Percentiles rank a stretch among this genome's conserved stretches.
Conservation (phyloP, 371 early-diverging fungal species). For the Mucor piriformis region DNA sequence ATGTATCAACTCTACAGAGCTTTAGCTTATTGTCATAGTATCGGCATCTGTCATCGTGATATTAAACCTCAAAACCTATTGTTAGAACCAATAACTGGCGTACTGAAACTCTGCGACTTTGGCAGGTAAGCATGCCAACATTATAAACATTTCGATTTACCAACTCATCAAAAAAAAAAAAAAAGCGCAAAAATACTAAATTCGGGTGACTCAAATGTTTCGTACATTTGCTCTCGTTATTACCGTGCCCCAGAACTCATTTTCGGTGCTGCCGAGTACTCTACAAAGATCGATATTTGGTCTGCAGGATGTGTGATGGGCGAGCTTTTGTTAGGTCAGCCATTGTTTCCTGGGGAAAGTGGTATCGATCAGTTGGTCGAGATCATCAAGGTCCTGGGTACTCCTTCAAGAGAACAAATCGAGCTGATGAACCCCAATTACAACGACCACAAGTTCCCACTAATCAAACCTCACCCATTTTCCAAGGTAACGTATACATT, state of each 20-base stretch:
- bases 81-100: slow-evolving; percentile 83
- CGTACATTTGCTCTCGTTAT: slow-evolving; percentile 96
- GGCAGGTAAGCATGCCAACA: no score
- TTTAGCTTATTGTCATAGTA: slow-evolving; percentile 93
- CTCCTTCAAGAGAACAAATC: slow-evolving; percentile 93
- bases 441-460: slow-evolving; percentile 94
- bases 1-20: slow-evolving; percentile 96
- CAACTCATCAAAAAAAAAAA: neutral
- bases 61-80: slow-evolving; percentile 99
- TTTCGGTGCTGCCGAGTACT: slow-evolving; percentile 91
- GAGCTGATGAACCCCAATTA: slow-evolving; percentile 92
- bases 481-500: slow-evolving; percentile 55
- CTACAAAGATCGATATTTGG: slow-evolving; percentile 93
- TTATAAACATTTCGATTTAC: no score
- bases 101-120: slow-evolving; percentile 97
- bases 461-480: slow-evolving; percentile 89
- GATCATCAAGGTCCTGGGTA: slow-evolving; percentile 97
- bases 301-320: slow-evolving; percentile 97
- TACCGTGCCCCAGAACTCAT: slow-evolving; percentile 97
- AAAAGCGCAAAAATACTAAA: slow-evolving; percentile 88
- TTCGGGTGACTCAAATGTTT: slow-evolving; percentile 89
- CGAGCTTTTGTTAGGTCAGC: slow-evolving; percentile 91
- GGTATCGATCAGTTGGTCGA: slow-evolving; percentile 98
- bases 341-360: slow-evolving; percentile 96
- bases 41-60: slow-evolving; percentile 92